Conservation (phyloP, 305 asterid species). For the Fraxinus baroniana region DNA sequence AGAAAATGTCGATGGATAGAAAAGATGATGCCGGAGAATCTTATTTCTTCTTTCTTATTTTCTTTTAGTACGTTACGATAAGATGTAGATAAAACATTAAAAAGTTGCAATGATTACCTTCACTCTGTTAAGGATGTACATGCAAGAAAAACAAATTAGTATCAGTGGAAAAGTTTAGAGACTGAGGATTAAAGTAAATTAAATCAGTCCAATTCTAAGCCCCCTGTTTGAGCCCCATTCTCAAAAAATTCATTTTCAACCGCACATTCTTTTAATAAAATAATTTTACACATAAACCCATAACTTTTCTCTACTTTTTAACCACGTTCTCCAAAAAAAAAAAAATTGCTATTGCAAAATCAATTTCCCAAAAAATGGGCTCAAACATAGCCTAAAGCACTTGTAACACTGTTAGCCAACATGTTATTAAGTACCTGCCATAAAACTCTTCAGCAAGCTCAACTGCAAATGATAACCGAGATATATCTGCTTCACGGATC, state of each 20-base stretch:
- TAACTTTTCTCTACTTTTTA: too few species aligned
- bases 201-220: slow-evolving; percentile 6
- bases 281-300: too few species aligned
- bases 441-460: slow-evolving; percentile 99
- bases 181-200: slow-evolving; percentile 19
- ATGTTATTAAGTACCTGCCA: slow-evolving; percentile 65
- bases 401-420: slow-evolving; percentile 15
- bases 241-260: too few species aligned
- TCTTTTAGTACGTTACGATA: background rate
- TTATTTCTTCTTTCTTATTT: background rate
- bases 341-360: background rate
- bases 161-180: slow-evolving; percentile 26
- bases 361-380: background rate
- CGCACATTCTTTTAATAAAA: too few species aligned
- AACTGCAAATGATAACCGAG: slow-evolving; percentile 94
- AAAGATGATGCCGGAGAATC: slow-evolving; percentile 9
- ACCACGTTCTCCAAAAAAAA: too few species aligned
- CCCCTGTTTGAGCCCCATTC: too few species aligned
- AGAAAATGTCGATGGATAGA: slow-evolving; percentile 20
- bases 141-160: slow-evolving; percentile 30
- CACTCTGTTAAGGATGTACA: slow-evolving; percentile 54
- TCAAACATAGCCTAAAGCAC: background rate
- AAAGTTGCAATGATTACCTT: slow-evolving; percentile 55
- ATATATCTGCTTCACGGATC: slow-evolving; percentile 99
- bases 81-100: background rate